phyloP scores from a whole-genome alignment of 805 yeast species.

The Grigorovia jiainica region DNA sequence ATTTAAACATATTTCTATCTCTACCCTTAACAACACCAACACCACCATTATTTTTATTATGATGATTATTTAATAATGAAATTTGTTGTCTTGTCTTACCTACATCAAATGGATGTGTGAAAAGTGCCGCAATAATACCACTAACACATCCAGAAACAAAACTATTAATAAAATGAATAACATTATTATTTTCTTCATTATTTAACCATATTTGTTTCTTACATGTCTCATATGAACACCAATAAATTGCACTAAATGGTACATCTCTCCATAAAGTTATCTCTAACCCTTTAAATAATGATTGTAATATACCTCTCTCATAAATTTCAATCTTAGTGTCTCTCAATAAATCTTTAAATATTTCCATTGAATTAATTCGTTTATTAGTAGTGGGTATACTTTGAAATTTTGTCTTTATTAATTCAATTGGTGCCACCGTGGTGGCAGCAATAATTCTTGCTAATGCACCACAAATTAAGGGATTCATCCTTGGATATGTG shows the following conservation, averaged over 20 bases:
- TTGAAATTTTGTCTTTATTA: conserved; percentile 80
- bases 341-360: conserved; percentile 38
- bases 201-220: conserved; percentile 19
- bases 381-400: conserved; percentile 56
- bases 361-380: conserved; percentile 18
- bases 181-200: conserved; percentile 1
- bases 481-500: conserved; percentile 40
- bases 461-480: conserved; percentile 73
- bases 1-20: conserved; percentile 51
- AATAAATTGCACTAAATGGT: conserved; percentile 90
- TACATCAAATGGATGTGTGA: conserved; percentile 93
- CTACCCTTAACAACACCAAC: conserved; percentile 7
- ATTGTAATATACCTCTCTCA: conserved; percentile 42
- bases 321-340: conserved; percentile 46
- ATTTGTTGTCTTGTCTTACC: conserved; percentile 90
- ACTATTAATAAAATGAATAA: conserved; percentile 40
- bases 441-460: conserved; percentile 83
- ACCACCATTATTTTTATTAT: neutral
- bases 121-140: conserved; percentile 76
- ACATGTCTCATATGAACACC: conserved; percentile 73
- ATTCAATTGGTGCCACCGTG: conserved; percentile 76
- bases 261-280: conserved; percentile 95
- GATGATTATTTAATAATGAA: conserved; percentile 22
- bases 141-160: conserved; percentile 77
- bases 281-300: conserved; percentile 76